phyloP scores from a whole-genome alignment of 306 rosid genomes.

The Trifolium fragiferum region DNA sequence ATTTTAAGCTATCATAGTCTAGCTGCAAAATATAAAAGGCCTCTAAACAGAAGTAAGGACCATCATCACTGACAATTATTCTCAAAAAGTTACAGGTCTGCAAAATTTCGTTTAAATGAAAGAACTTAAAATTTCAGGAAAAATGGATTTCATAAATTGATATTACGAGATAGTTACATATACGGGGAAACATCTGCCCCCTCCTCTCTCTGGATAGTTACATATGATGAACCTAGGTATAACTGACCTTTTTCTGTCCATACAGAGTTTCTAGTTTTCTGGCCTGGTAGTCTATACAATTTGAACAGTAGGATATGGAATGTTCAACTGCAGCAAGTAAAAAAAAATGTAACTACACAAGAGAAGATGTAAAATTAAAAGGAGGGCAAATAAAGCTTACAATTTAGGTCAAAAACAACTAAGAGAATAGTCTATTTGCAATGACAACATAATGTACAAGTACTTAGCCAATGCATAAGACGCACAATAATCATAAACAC shows the following conservation, averaged over 20 bases:
- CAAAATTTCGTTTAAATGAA: not conserved
- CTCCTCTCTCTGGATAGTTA: not conserved
- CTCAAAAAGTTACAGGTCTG: conserved; percentile 11
- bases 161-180: not conserved
- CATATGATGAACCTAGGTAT: conserved; percentile 14
- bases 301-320: conserved; percentile 97
- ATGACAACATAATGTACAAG: conserved; percentile 1
- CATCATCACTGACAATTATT: conserved; percentile 10
- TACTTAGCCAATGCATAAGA: conserved; percentile 4
- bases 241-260: conserved; percentile 90
- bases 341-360: conserved; percentile 10
- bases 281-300: conserved; percentile 95
- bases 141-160: conserved; percentile 15
- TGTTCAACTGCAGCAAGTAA: conserved; percentile 59
- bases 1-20: not conserved
- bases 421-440: conserved; percentile 1
- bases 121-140: conserved; percentile 24
- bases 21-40: conserved; percentile 6
- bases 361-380: not conserved
- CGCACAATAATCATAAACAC: conserved; percentile 11
- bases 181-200: not conserved
- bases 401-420: conserved; percentile 26
- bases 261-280: conserved; percentile 86
- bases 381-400: conserved; percentile 1
- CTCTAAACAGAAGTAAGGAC: conserved; percentile 9